Evolutionary conservation across 352 stramenopile species (phyloP), one percentile per base, ranked within the genome.

Genomic region (Globisporangium ultimum): DNA sequence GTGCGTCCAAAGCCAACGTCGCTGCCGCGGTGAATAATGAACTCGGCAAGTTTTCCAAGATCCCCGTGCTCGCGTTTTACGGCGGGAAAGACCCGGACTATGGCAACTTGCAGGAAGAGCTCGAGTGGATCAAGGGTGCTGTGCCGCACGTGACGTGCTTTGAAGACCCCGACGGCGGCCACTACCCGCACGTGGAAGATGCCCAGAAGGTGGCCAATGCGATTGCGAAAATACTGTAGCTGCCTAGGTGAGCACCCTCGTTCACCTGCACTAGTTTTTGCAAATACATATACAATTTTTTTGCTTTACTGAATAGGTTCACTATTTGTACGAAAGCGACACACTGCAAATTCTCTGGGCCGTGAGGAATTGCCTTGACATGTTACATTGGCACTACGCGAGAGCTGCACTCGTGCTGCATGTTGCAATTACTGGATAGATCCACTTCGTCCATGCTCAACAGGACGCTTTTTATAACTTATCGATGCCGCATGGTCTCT

Each of bases 21-120:
- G 56, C 54, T 1, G 48, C 49, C n/a, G 59, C 70, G n/a, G 50
- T 76, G 3, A 17, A 11, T 0, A 17, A 11, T 0, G 52, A 58
- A 10, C 53, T 78, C 7, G 62, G 53, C 11, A n/a, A 22, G 22
- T 11, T 48, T 24, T 7, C 2, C 9, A 4, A 28, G 48, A 0
- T 41, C n/a, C 4, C 21, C 70, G 71, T 77, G 43, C 48, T 80
- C 28, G 68, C 66, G 17, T 74, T 79, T 57, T 69, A 76, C 41
- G 71, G 71, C 9, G 18, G 51, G 4, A 72, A 75, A 18, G 71
- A 80, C 47, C 68, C 68, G 6, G 71, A 80, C 63, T 75, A 68
- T 38, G 34, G 48, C n/a, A 42, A 72, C 34, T 41, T 74, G n/a
- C 50, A 72, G 18, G 65, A 24, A 13, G 71, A 79, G 36, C 46